A percentile compares a stretch with the other conserved stretches of the same genome.
phyloP scores from a whole-genome alignment of 768 basidiomycete species.

The Pleurotus pulmonarius region DNA sequence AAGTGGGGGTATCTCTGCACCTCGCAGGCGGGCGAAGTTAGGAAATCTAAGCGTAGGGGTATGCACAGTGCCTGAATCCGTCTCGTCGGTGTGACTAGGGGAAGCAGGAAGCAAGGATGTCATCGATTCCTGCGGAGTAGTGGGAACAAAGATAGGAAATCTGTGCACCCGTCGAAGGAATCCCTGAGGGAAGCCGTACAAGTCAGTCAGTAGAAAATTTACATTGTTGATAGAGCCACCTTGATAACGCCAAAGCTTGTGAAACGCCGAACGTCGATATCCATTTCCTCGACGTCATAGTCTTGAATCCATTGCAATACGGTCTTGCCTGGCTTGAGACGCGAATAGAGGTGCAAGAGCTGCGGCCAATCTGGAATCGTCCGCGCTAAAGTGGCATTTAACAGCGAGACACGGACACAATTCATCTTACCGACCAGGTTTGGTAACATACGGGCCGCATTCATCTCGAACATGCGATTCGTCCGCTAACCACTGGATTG shows the following conservation, averaged over 20 bases:
- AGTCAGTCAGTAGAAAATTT: not conserved
- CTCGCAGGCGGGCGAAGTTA: not conserved
- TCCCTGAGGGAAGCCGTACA: conserved; percentile 44
- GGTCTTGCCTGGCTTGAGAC: conserved; percentile 78
- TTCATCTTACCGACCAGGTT: conserved; percentile 45
- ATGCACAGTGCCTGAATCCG: not conserved
- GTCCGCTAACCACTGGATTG: conserved; percentile 83
- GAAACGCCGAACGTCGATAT: conserved; percentile 92
- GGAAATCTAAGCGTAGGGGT: not conserved
- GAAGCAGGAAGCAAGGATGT: conserved; percentile 10
- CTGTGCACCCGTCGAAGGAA: conserved; percentile 91
- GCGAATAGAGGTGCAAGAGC: conserved; percentile 82
- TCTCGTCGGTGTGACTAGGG: not conserved
- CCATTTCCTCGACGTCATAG: conserved; percentile 63
- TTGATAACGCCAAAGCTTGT: conserved; percentile 98
- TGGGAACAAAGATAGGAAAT: conserved; percentile 73
- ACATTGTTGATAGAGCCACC: conserved; percentile 29
- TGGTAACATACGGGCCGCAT: conserved; percentile 90
- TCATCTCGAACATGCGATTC: conserved; percentile 83
- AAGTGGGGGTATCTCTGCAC: not conserved
- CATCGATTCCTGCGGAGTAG: conserved; percentile 22
- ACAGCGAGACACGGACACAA: not conserved
- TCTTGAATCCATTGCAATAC: conserved; percentile 86
- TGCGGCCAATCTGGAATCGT: conserved; percentile 82
- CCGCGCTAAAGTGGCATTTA: conserved; percentile 34